phyloP scores from a whole-genome alignment of 1,284 basidiomycete genomes.

The Inonotus obliquus region DNA sequence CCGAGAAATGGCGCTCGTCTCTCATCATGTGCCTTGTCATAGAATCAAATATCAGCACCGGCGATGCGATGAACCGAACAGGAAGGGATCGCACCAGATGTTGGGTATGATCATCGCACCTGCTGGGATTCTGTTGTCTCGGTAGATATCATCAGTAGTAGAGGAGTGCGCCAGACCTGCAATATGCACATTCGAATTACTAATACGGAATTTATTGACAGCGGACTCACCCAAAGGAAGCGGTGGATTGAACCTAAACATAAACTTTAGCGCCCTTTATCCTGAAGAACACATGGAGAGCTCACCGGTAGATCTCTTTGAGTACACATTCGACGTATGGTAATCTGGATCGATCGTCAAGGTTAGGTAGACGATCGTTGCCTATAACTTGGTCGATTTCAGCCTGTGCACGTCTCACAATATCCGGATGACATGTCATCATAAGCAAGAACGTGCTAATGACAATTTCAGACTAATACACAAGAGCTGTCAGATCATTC shows the following conservation, averaged over 20 bases:
- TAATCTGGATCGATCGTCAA: conserved; percentile 24
- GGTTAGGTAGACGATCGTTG: conserved; percentile 24
- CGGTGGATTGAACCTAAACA: conserved; percentile 10
- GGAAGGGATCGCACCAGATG: conserved; percentile 5
- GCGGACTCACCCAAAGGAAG: conserved; percentile 7
- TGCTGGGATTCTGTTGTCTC: conserved; percentile 3
- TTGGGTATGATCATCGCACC: conserved; percentile 12
- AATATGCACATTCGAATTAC: not conserved
- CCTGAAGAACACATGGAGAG: not conserved
- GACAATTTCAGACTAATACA: conserved; percentile 15
- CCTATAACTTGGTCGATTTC: conserved; percentile 29
- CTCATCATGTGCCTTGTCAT: conserved; percentile 22
- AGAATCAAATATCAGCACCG: not conserved
- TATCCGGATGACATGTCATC: conserved; percentile 26
- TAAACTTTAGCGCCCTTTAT: not conserved
- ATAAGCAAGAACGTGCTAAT: conserved; percentile 26
- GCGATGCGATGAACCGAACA: not conserved
- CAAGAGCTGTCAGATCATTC: not conserved
- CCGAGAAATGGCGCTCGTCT: conserved; percentile 20
- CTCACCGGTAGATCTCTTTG: conserved; percentile 27
- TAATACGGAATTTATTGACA: not conserved
- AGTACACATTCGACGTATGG: conserved; percentile 29
- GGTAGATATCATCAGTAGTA: conserved; percentile 11
- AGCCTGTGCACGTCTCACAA: conserved; percentile 23
- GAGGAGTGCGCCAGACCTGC: conserved; percentile 9